Evolutionary conservation across 2,329 filamentous ascomycete genomes (phyloP), one percentile per base, ranked within the genome.

Genomic region (Ploettnerulaceae sp.): DNA sequence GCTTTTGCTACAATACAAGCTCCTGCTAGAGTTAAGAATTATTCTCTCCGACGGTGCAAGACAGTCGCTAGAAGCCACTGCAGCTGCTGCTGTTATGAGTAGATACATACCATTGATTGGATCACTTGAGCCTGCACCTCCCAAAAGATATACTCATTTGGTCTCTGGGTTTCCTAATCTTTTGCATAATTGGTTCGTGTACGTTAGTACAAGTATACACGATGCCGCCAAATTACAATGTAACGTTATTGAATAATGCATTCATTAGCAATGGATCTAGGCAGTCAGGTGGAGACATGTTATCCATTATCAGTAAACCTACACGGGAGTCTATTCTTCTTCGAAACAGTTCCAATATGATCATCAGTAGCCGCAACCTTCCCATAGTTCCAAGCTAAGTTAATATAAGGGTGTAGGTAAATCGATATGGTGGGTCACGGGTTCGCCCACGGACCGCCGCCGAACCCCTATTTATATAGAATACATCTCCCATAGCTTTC

Each of bases 161-260:
- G 69, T 67, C 38, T 72, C 57, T 0, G 76, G 71, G 8, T 85
- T 71, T 0, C 73, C 73, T 1, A 85, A 65, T 73, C 62, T 32
- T 61, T 64, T 0, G 82, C 82, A 57, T 71, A 68, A 1, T 76
- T 69, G 0, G 69, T 70, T 0, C 77, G 78, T 0, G 81, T 85
- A n/a, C n/a, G n/a, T n/a, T n/a, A n/a, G n/a, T n/a, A n/a, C n/a
- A 3, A 86, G 48, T 12, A 86, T 68, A 47, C 74, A 73, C 6
- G 81, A 78, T 0, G 71, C 76, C 2, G 81, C 74, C 11, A 85
- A 66, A 49, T 86, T n/a, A n/a, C n/a, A n/a, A n/a, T n/a, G n/a
- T 85, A 26, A 86, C 74, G 2, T 72, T 81, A 54, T 85, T 86
- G 65, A 84, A 85, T 0, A 84, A 85, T 0, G 82, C 81, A 57